A percentile compares a stretch with the other conserved stretches of the same genome.
phyloP scores from a whole-genome alignment of 805 yeast genomes.

The Jamesozyma lodderae region DNA sequence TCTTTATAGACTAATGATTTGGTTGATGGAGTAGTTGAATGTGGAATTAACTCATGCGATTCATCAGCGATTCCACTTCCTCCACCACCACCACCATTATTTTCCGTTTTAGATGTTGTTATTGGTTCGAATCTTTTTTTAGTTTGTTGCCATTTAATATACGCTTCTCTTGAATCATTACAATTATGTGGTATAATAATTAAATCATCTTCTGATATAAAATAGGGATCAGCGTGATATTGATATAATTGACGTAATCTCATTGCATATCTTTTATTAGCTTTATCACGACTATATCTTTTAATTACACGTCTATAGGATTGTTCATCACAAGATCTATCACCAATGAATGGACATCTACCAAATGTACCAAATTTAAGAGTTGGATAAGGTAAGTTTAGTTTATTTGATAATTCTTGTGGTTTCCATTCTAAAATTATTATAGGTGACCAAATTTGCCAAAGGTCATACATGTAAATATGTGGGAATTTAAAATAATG shows the following conservation, averaged over 20 bases:
- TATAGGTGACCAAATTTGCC: slow-evolving; percentile 71
- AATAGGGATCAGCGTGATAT: slow-evolving; percentile 19
- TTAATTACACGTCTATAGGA: slow-evolving; percentile 24
- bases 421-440: slow-evolving; percentile 73
- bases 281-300: slow-evolving; percentile 26
- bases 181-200: slow-evolving; percentile 20
- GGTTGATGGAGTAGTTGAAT: slow-evolving; percentile 37
- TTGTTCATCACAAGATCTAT: slow-evolving; percentile 30
- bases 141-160: slow-evolving; percentile 10
- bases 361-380: slow-evolving; percentile 40
- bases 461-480: slow-evolving; percentile 70
- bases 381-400: slow-evolving; percentile 31
- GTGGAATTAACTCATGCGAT: neutral
- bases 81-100: neutral
- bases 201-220: slow-evolving; percentile 4
- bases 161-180: slow-evolving; percentile 16
- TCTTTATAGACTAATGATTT: slow-evolving; percentile 39
- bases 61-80: neutral
- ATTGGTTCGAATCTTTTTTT: neutral
- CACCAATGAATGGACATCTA: slow-evolving; percentile 73
- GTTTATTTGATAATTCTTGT: slow-evolving; percentile 27
- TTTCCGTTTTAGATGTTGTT: neutral
- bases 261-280: slow-evolving; percentile 26
- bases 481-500: slow-evolving; percentile 70
- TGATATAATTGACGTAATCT: slow-evolving; percentile 27